Conservation (phyloP, 768 basidiomycete genomes). For the Mycena galopus region DNA sequence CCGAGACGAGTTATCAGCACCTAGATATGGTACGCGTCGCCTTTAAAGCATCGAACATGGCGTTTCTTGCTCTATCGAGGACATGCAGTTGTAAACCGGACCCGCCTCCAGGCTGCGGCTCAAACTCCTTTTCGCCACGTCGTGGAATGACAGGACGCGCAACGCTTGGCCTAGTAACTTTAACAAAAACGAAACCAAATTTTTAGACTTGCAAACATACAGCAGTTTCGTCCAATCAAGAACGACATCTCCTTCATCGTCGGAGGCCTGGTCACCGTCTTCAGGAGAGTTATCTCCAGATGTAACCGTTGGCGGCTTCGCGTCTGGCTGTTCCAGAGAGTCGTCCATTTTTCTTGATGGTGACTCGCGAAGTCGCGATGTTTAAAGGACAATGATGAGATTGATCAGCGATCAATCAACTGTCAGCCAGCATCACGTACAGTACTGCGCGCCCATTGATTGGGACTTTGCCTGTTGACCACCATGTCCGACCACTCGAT, state of each 20-base stretch:
- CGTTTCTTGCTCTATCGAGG: conserved; percentile 81
- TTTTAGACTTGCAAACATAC: conserved; percentile 50
- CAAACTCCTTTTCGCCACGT: conserved; percentile 98
- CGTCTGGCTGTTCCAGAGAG: conserved; percentile 60
- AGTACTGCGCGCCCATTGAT: not conserved
- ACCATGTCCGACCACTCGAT: conserved; percentile 23
- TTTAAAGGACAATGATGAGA: conserved; percentile 2
- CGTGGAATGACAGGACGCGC: conserved; percentile 87
- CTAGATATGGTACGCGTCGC: conserved; percentile 82
- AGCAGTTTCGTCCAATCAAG: conserved; percentile 88
- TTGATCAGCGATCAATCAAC: not conserved
- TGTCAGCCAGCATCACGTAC: not conserved
- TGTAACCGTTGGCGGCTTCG: conserved; percentile 44
- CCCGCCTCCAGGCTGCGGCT: conserved; percentile 77
- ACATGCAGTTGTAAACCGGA: conserved; percentile 86
- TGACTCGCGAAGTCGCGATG: conserved; percentile 19
- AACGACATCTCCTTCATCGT: conserved; percentile 81
- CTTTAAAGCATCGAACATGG: conserved; percentile 88
- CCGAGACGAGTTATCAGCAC: conserved; percentile 54
- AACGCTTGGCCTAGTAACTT: conserved; percentile 50
- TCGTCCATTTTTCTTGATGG: conserved; percentile 67
- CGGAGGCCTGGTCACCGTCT: conserved; percentile 65
- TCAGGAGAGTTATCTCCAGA: conserved; percentile 47
- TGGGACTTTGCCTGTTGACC: not conserved
- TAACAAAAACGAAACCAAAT: conserved; percentile 25